Percentiles rank a stretch among this genome's conserved stretches.
phyloP scores from a whole-genome alignment of 2,329 filamentous ascomycete genomes.

The Xylariomycetidae sp. region DNA sequence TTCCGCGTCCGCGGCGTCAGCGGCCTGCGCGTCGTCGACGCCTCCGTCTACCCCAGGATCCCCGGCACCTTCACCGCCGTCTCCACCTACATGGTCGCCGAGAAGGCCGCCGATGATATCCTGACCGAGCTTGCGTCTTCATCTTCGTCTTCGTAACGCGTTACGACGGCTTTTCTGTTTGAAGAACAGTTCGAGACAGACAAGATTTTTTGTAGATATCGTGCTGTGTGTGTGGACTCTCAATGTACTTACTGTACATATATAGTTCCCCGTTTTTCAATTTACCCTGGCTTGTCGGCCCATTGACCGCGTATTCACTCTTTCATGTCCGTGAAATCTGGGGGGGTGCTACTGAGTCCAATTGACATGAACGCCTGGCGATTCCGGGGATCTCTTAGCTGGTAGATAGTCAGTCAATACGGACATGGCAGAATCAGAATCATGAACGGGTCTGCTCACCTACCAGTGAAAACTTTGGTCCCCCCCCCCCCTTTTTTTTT shows the following conservation, averaged over 20 bases:
- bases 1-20: conserved; percentile 48
- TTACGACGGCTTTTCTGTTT: not conserved
- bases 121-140: conserved; percentile 5
- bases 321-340: too few relatives aligned
- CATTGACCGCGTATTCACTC: too few relatives aligned
- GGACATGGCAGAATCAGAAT: too few relatives aligned
- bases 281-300: too few relatives aligned
- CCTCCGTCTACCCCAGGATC: conserved; percentile 45
- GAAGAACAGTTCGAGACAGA: not conserved
- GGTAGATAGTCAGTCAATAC: too few relatives aligned
- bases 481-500: too few relatives aligned
- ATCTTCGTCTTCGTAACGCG: not conserved
- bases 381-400: too few relatives aligned
- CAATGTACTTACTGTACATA: not conserved
- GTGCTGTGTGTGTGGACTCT: not conserved
- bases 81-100: conserved; percentile 22
- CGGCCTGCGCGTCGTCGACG: conserved; percentile 51
- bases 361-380: too few relatives aligned
- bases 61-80: conserved; percentile 31
- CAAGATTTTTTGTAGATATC: not conserved
- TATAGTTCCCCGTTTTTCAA: not conserved
- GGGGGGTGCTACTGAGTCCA: too few relatives aligned
- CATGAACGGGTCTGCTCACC: too few relatives aligned
- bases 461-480: too few relatives aligned
- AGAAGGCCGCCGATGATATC: conserved; percentile 23